phyloP scores from a whole-genome alignment of 1,139 yeast species.

The Diutina mesorugosa region DNA sequence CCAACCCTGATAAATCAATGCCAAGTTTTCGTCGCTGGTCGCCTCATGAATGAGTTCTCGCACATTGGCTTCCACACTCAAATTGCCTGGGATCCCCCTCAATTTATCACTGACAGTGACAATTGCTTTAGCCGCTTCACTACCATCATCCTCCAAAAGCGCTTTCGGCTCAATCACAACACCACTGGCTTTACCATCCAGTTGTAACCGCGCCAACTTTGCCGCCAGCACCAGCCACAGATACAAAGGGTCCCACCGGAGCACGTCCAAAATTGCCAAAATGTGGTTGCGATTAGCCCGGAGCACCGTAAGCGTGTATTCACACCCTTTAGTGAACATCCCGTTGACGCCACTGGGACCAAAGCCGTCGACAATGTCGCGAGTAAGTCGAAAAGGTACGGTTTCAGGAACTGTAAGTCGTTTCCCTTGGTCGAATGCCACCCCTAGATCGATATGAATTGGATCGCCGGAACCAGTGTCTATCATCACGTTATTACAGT shows the following conservation, averaged over 20 bases:
- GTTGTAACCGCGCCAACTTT: slow-evolving; percentile 43
- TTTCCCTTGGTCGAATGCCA: slow-evolving; percentile 90
- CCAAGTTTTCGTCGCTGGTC: slow-evolving; percentile 49
- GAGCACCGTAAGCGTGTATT: slow-evolving; percentile 58
- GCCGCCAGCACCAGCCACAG: slow-evolving; percentile 80
- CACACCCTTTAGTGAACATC: slow-evolving; percentile 57
- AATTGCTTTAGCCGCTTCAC: slow-evolving; percentile 75
- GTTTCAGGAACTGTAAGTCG: slow-evolving; percentile 78
- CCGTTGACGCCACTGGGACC: slow-evolving; percentile 81
- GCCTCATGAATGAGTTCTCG: slow-evolving; percentile 76
- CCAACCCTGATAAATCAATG: slow-evolving; percentile 81
- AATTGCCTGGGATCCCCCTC: slow-evolving; percentile 32
- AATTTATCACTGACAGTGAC: slow-evolving; percentile 62
- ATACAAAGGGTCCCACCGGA: slow-evolving; percentile 87
- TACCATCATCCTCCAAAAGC: slow-evolving; percentile 36
- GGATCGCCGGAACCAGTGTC: slow-evolving; percentile 79
- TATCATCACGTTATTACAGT: slow-evolving; percentile 78
- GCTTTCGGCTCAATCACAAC: not conserved
- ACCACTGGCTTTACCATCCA: slow-evolving; percentile 11
- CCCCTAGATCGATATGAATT: slow-evolving; percentile 90
- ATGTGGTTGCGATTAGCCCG: slow-evolving; percentile 58
- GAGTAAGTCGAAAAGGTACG: slow-evolving; percentile 83
- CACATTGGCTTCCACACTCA: slow-evolving; percentile 77
- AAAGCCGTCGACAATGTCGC: slow-evolving; percentile 88
- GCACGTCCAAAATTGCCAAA: slow-evolving; percentile 69